These are phyloP conservation scores for Daldinia sp. DNA, from an alignment of 2,329 filamentous ascomycete genomes.

Conservation along the genomic window DNA sequence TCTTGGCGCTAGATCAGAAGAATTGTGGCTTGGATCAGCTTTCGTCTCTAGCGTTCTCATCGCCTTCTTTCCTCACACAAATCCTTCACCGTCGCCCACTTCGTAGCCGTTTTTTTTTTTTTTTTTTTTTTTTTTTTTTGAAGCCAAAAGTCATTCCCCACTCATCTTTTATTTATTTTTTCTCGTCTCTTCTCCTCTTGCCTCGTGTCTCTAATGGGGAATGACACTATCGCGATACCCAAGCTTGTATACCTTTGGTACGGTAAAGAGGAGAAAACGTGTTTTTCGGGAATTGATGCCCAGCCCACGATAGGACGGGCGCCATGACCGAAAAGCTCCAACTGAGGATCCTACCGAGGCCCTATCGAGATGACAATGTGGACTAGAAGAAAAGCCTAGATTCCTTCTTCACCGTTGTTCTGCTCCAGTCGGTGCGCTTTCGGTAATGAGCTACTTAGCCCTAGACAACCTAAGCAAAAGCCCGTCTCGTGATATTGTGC, in stretches of 20 bases:
- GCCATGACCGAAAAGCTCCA: slow-evolving; percentile 23
- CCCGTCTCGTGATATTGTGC: slow-evolving; percentile 44
- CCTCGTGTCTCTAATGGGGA: slow-evolving; percentile 13
- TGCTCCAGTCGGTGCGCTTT: slow-evolving; percentile 41
- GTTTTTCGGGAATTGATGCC: slow-evolving; percentile 30
- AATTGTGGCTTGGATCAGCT: slow-evolving; percentile 25
- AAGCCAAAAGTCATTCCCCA: slow-evolving; percentile 26
- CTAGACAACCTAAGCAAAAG: slow-evolving; percentile 13
- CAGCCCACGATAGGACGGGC: slow-evolving; percentile 6
- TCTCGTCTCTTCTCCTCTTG: slow-evolving; percentile 11
- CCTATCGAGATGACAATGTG: slow-evolving; percentile 36
- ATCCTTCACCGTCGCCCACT: slow-evolving; percentile 42
- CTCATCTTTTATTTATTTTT: slow-evolving; percentile 1
- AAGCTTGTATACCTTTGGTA: slow-evolving; percentile 9
- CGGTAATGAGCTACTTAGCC: slow-evolving; percentile 38
- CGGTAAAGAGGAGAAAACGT: slow-evolving; percentile 1
- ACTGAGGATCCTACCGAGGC: slow-evolving; percentile 21
- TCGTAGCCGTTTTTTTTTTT: slow-evolving; percentile 11
- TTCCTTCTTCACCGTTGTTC: slow-evolving; percentile 36
- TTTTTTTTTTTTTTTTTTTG: neutral
- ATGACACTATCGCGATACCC: slow-evolving; percentile 33
- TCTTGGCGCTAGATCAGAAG: slow-evolving; percentile 40
- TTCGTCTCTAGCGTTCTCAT: slow-evolving; percentile 14
- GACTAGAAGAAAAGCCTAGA: slow-evolving; percentile 29
- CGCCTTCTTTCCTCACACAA: slow-evolving; percentile 29